phyloP scores from a whole-genome alignment of 2,329 filamentous ascomycete species.

The Fusarium fujikuroi region DNA sequence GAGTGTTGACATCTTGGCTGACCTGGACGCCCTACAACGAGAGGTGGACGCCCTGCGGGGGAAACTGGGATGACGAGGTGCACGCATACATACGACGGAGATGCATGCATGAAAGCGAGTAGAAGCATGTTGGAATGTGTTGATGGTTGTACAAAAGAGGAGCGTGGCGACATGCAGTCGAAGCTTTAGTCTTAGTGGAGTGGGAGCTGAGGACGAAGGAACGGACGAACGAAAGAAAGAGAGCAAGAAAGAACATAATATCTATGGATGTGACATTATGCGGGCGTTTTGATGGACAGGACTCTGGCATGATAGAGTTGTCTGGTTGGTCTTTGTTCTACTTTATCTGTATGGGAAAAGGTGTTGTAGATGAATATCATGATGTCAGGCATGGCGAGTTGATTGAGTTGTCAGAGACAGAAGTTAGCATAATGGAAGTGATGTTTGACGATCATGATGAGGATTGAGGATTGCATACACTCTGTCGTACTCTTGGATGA shows the following conservation, averaged over 20 bases:
- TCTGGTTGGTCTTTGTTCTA: constrained; percentile 13
- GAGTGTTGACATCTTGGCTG: constrained; percentile 73
- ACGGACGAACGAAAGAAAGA: neutral
- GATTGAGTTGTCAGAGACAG: constrained; percentile 15
- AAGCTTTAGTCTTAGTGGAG: constrained; percentile 8
- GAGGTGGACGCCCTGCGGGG: constrained; percentile 75
- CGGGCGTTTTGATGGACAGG: constrained; percentile 34
- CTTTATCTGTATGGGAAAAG: constrained; percentile 24
- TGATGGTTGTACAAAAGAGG: constrained; percentile 22
- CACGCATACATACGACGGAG: neutral
- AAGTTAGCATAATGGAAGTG: constrained; percentile 10
- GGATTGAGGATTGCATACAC: neutral
- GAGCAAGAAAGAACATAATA: constrained; percentile 2
- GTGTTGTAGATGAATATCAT: constrained; percentile 35
- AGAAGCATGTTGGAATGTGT: constrained; percentile 7
- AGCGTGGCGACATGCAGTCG: constrained; percentile 13
- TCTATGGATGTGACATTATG: constrained; percentile 23
- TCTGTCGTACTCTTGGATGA: neutral
- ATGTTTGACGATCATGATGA: constrained; percentile 16
- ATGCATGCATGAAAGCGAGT: neutral
- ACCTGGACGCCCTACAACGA: constrained; percentile 75
- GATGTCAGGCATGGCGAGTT: constrained; percentile 23
- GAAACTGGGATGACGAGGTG: constrained; percentile 42
- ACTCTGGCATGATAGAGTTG: constrained; percentile 37
- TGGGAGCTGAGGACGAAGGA: constrained; percentile 5